These are phyloP conservation scores for Cerrena zonata DNA, from an alignment of 1,284 basidiomycete genomes.

Conservation along the genomic window DNA sequence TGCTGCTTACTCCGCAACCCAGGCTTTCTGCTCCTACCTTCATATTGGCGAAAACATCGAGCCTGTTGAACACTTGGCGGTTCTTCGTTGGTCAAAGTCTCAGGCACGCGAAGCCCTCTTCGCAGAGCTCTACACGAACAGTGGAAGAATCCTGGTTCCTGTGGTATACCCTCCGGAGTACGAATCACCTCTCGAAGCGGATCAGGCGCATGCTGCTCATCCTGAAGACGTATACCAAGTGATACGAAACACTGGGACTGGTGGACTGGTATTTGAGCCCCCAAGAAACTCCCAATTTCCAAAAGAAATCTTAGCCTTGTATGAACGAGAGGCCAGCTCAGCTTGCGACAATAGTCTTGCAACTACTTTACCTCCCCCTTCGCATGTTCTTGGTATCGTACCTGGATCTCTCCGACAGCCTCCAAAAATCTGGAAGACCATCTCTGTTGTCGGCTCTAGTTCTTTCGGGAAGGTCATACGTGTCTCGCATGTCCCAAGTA, in stretches of 20 bases:
- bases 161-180: not conserved
- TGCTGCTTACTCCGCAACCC: no score
- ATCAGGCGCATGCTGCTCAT: not conserved
- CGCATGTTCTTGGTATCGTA: not conserved
- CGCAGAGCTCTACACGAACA: not conserved
- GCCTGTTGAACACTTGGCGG: no score
- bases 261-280: not conserved
- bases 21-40: no score
- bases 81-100: not conserved
- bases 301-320: not conserved
- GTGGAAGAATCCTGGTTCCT: not conserved
- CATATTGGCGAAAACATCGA: no score
- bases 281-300: not conserved
- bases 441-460: constrained; percentile 19
- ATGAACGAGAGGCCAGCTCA: not conserved
- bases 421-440: constrained; percentile 11
- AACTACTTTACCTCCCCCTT: not conserved
- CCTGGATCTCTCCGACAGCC: not conserved
- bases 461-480: constrained; percentile 21
- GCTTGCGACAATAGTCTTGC: not conserved
- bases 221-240: not conserved
- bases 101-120: not conserved
- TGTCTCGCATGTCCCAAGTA: constrained; percentile 11
- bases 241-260: not conserved
- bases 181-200: not conserved